Evolutionary conservation across 805 yeast species (phyloP).

Genomic region (Saccharomycopsis amapae): DNA sequence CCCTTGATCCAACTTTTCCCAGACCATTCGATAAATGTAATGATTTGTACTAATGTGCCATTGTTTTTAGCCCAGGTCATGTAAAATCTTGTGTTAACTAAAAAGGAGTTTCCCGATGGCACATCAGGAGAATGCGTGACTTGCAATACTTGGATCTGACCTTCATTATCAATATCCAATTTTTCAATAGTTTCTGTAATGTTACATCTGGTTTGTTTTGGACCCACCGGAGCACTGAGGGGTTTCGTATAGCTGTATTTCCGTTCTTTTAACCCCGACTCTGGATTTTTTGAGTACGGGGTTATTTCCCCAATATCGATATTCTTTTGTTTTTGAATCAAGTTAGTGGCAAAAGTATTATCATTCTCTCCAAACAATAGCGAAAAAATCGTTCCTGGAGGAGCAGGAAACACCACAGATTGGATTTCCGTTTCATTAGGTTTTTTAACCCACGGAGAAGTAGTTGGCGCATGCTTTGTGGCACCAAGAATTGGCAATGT

Average conservation of each 20-base stretch:
- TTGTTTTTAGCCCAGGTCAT: constrained; percentile 59
- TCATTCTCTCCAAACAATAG: constrained; percentile 56
- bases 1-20: constrained; percentile 74
- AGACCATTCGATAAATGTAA: constrained; percentile 59
- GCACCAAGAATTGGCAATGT: constrained; percentile 38
- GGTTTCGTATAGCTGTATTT: constrained; percentile 57
- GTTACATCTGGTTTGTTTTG: constrained; percentile 63
- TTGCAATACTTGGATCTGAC: constrained; percentile 43
- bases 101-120: constrained; percentile 69
- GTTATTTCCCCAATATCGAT: constrained; percentile 47
- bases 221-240: constrained; percentile 61
- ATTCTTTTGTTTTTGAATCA: constrained; percentile 50
- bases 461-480: constrained; percentile 37
- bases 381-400: constrained; percentile 53
- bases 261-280: constrained; percentile 32
- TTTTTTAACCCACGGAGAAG: constrained; percentile 35
- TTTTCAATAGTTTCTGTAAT: constrained; percentile 54
- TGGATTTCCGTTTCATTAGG: constrained; percentile 47
- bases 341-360: constrained; percentile 32
- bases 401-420: constrained; percentile 51
- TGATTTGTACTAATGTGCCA: constrained; percentile 43
- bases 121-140: constrained; percentile 69
- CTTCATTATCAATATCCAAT: constrained; percentile 37
- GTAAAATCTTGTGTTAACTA: constrained; percentile 49
- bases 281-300: constrained; percentile 30